Base-by-base conservation (phyloP, 768 basidiomycete species). In the Boletus rufocinnamomeus region DNA sequence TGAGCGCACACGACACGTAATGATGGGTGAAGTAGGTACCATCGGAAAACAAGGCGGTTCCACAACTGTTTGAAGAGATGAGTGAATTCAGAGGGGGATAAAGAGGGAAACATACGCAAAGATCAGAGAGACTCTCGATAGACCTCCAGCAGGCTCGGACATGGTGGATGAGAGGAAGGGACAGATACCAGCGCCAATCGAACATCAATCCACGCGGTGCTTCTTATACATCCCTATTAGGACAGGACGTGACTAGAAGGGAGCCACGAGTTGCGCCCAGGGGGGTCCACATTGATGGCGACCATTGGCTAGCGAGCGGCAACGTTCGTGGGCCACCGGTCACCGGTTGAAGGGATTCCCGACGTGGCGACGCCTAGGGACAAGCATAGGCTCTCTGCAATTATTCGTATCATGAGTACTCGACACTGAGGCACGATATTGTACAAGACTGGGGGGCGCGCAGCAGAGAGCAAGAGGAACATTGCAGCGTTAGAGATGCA, bases 31-130 rank as follows among this genome's bases (percentile, higher is more conserved):
- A 27, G 23, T 13, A 38, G 63, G 28, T 73, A 88, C 91, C 91
- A 71, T 94, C 91, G 28, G 91, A 92, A 75, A 94, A 93, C 46
- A 93, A 77, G 44, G 92, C 91, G 4, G 92, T 94, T 68, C 91
- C 91, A 70, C 91, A 93, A 17, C 90, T 91, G 61, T 52, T 52
- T 52, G 51, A 43, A 43, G 17, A 32, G 2, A 28, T 56, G 21
- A 56, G 60, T 23, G 58, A 34, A 51, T 49, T 43, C 43, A 40
- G 28, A 23, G 21, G 52, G 2, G 2, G 30, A 23, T 4, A 11
- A 19, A 43, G 14, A 47, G 38, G 8, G 25, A 79, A 32, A 60
- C 87, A 50, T 63, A 91, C 91, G 91, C 91, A 69, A 93, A 93
- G 68, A 93, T 90, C 69, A 93, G 84, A 52, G 89, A 90, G 60